Evolutionary conservation across 2,329 filamentous ascomycete species (phyloP), one percentile per base, ranked within the genome.

Genomic region (Apiospora marii): DNA sequence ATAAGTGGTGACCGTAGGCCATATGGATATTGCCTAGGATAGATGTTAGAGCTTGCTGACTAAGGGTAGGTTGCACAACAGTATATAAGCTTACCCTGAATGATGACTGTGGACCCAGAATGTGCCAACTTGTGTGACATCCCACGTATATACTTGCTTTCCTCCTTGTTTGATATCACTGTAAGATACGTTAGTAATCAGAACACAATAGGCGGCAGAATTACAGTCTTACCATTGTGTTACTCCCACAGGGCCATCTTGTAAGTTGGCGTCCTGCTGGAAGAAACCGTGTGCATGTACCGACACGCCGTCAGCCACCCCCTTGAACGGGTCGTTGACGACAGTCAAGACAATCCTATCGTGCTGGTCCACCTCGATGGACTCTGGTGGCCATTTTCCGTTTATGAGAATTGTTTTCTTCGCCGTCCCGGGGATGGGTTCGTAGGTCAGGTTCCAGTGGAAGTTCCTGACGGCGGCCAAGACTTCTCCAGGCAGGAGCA

Each of bases 41-140:
- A 13, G 12, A 2, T 24, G 22, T 71, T 41, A 71, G 53, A 16
- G 12, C 8, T 14, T n/a, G 19, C 13, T 14, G 34, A n/a, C 7
- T 6, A 13, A 5, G 5, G 22, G 19, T 5, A 19, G 37, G 30
- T 22, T n/a, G 12, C 34, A n/a, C 2, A 41, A 4, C 7, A n/a
- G 30, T n/a, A n/a, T n/a, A n/a, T 4, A 14, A 22, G 30, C 69
- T 71, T 67, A 71, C 69, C 53, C 69, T 22, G 58, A 3, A 14
- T 64, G n/a, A 13, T 70, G 69, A 46, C 69, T 71, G 58, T 71
- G 69, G 2, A 71, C 53, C 69, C 69, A 71, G 19, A 46, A 71
- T 4, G 69, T 71, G 69, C 69, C 69, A 6, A 27, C 44, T 49
- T 67, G 41, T 8, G 27, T 37, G 69, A 34, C 58, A 37, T 44